These are phyloP conservation scores for Geosmithia putterillii DNA, from an alignment of 2,329 filamentous ascomycete genomes.

Conservation along the genomic window DNA sequence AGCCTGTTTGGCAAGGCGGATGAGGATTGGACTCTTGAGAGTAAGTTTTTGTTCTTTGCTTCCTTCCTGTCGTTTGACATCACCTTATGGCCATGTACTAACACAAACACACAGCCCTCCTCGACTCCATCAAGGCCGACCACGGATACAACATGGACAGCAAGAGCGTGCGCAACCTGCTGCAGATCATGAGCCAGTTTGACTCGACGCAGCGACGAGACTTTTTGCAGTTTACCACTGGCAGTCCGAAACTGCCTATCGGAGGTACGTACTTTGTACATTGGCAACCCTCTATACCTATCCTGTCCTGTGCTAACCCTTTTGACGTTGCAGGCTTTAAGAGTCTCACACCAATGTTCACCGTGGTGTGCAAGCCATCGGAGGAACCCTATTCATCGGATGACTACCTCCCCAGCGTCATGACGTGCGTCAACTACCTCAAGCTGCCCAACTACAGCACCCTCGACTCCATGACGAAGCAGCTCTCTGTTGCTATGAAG, in stretches of 20 bases:
- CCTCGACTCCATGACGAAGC: slow-evolving; percentile 63
- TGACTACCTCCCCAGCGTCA: slow-evolving; percentile 97
- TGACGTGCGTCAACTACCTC: slow-evolving; percentile 99
- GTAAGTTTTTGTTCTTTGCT: slow-evolving; percentile 38
- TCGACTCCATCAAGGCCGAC: slow-evolving; percentile 97
- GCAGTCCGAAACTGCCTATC: slow-evolving; percentile 94
- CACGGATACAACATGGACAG: slow-evolving; percentile 99
- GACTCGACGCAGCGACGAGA: slow-evolving; percentile 65
- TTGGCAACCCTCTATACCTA: not conserved
- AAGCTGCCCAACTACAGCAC: slow-evolving; percentile 91
- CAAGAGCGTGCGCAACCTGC: slow-evolving; percentile 81
- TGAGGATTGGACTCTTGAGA: slow-evolving; percentile 96
- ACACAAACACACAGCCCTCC: slow-evolving; percentile 51
- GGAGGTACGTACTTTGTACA: slow-evolving; percentile 58
- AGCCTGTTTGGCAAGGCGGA: slow-evolving; percentile 87
- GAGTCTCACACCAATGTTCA: slow-evolving; percentile 94
- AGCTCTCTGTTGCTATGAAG: slow-evolving; percentile 73
- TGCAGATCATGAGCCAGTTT: slow-evolving; percentile 91
- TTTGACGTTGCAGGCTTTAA: slow-evolving; percentile 67
- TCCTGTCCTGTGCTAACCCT: slow-evolving; percentile 1
- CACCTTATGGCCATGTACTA: not conserved
- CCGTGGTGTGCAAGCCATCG: slow-evolving; percentile 97
- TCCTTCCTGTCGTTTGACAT: too few species aligned
- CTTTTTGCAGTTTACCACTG: slow-evolving; percentile 95
- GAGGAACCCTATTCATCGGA: slow-evolving; percentile 88